Base-by-base conservation (phyloP, 352 stramenopile species). In the Peronospora destructor region DNA sequence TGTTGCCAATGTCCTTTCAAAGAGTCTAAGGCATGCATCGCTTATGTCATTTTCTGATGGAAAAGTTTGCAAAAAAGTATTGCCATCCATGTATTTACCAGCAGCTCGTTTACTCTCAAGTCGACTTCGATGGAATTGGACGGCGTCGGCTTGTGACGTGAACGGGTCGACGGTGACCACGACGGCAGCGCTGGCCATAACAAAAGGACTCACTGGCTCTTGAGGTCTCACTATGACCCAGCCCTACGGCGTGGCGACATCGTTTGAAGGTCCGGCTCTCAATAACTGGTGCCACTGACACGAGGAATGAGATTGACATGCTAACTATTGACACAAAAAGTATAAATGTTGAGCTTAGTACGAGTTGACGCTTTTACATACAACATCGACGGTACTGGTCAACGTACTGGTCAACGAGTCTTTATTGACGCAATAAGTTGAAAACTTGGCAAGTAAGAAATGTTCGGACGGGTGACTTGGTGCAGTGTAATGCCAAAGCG, bases 161-260 rank as follows among this genome's bases (percentile, higher is more conserved):
- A 63, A n/a, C 0, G 49, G 38, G 26, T 64, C 47, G 6, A 60
- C 48, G 6, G 59, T 50, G 23, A 72, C 54, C 12, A 56, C 36
- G 9, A 64, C 38, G 8, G 59, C 58, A 38, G 45, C 39, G 34
- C 59, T 56, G 21, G 55, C 44, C 63, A 72, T 72, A 16, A 0
- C 11, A 3, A 40, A 46, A 39, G 37, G 45, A 29, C 38, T 48
- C 28, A 41, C 36, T 54, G 46, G 46, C 35, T 47, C 32, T 38
- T 43, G 36, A 57, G 39, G 49, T 51, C 19, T 55, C 26, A 30
- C 13, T n/a, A 46, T 38, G 21, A 44, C 29, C 26, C 36, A 12
- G 8, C 32, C 10, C 23, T 28, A 40, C 45, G 40, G 61, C 36
- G 57, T 53, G 53, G 52, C 56, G 44, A 38, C 43, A 35, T 45